These are phyloP conservation scores for Vigna nakashimae DNA, from an alignment of 306 rosid genomes.

Conservation along the genomic window DNA sequence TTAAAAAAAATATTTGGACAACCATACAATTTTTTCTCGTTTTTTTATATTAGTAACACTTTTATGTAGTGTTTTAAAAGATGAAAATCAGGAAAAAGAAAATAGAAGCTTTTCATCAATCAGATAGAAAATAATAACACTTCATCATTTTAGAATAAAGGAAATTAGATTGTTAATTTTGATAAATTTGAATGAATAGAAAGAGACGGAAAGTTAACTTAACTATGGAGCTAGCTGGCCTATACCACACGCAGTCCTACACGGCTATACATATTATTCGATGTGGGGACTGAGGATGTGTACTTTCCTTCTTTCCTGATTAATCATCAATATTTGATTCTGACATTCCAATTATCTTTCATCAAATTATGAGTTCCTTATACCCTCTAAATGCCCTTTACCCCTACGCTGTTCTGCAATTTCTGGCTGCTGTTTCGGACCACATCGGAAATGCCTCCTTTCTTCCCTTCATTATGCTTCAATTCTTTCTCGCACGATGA, in stretches of 20 bases:
- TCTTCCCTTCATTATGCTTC: constrained; percentile 40
- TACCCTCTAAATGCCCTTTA: constrained; percentile 11
- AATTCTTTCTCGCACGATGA: constrained; percentile 53
- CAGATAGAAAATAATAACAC: too few species aligned
- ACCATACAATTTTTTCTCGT: too few species aligned
- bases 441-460: constrained; percentile 4
- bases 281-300: neutral
- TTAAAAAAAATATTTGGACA: too few species aligned
- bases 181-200: constrained; percentile 15
- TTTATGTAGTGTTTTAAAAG: too few species aligned
- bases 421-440: constrained; percentile 15
- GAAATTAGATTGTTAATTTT: neutral
- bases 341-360: constrained; percentile 12
- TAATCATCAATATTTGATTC: constrained; percentile 29
- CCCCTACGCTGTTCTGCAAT: constrained; percentile 36
- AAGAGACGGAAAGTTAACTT: neutral
- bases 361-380: constrained; percentile 12
- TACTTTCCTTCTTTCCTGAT: neutral
- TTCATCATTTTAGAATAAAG: neutral
- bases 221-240: neutral
- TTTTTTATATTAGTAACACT: too few species aligned
- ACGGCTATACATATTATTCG: neutral
- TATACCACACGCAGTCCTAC: constrained; percentile 34
- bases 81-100: too few species aligned
- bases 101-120: too few species aligned